A percentile compares a stretch with the other conserved stretches of the same genome.
phyloP scores from a whole-genome alignment of 495 filamentous ascomycete genomes.

The Haplographium delicatum region DNA sequence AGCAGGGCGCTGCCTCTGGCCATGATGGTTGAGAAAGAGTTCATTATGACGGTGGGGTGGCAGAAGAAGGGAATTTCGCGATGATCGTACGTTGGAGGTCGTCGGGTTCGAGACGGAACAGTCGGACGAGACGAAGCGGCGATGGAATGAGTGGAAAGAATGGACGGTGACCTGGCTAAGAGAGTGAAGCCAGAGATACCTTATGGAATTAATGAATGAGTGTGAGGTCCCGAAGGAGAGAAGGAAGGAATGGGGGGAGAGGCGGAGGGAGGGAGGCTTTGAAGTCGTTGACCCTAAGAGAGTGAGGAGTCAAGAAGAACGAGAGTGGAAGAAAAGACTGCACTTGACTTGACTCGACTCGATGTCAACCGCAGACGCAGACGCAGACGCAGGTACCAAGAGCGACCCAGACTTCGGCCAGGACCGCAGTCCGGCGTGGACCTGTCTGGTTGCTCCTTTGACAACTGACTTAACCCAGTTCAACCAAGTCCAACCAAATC shows the following conservation, averaged over 20 bases:
- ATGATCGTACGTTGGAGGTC: slow-evolving; percentile 1
- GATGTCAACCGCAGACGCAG: too few species aligned
- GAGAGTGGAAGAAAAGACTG: not conserved
- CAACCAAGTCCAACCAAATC: too few species aligned
- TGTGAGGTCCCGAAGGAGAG: slow-evolving; percentile 41
- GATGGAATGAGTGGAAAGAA: slow-evolving; percentile 31
- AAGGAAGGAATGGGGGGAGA: slow-evolving; percentile 19
- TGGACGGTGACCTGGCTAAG: slow-evolving; percentile 44
- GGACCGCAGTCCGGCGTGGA: too few species aligned
- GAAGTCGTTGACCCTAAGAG: not conserved
- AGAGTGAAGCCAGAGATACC: slow-evolving; percentile 24
- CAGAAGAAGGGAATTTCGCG: slow-evolving; percentile 1
- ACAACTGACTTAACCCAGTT: too few species aligned
- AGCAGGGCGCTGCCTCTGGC: slow-evolving; percentile 43
- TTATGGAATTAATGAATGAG: slow-evolving; percentile 34
- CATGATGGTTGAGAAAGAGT: slow-evolving; percentile 18
- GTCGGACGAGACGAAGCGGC: not conserved
- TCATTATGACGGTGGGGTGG: slow-evolving; percentile 12
- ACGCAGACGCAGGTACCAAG: too few species aligned
- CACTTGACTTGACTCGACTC: too few species aligned
- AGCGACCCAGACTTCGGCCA: too few species aligned
- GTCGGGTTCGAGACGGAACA: not conserved
- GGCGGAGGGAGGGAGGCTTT: not conserved
- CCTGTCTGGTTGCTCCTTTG: too few species aligned
- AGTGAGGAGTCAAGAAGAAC: not conserved